phyloP scores from a whole-genome alignment of 805 yeast genomes.

The Candida sonorensis region DNA sequence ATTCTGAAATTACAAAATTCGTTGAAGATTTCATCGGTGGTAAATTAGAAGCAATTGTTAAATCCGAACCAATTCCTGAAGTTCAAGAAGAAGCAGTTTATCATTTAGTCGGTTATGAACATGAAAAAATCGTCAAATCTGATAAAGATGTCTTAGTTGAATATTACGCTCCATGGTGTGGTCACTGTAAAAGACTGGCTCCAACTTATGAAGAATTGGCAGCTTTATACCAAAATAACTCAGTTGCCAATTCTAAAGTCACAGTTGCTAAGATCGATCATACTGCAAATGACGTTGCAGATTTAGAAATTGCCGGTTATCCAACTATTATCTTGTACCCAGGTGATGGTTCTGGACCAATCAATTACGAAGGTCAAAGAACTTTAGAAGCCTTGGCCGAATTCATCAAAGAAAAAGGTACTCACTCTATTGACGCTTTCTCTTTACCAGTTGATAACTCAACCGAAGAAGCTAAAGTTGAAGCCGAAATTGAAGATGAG shows the following conservation, averaged over 20 bases:
- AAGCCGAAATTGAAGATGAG: constrained; percentile 72
- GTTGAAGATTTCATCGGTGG: constrained; percentile 61
- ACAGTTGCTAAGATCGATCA: constrained; percentile 84
- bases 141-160: constrained; percentile 73
- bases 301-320: constrained; percentile 76
- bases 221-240: constrained; percentile 48
- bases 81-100: constrained; percentile 62
- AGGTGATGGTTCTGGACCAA: constrained; percentile 65
- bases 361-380: constrained; percentile 65
- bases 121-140: constrained; percentile 59
- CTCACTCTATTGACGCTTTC: constrained; percentile 52
- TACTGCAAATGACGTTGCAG: constrained; percentile 75
- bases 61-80: constrained; percentile 83
- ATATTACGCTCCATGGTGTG: constrained; percentile 98
- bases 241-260: constrained; percentile 45
- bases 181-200: constrained; percentile 88
- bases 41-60: constrained; percentile 61
- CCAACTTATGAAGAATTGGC: constrained; percentile 88
- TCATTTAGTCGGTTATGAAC: constrained; percentile 79
- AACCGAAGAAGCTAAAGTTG: constrained; percentile 15
- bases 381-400: constrained; percentile 60
- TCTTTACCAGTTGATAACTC: constrained; percentile 23
- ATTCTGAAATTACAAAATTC: constrained; percentile 50
- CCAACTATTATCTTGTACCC: constrained; percentile 91
- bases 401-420: constrained; percentile 67